A percentile compares a stretch with the other conserved stretches of the same genome.
phyloP scores from a whole-genome alignment of 1,139 yeast species.

The Debaryomyces fabryi region DNA sequence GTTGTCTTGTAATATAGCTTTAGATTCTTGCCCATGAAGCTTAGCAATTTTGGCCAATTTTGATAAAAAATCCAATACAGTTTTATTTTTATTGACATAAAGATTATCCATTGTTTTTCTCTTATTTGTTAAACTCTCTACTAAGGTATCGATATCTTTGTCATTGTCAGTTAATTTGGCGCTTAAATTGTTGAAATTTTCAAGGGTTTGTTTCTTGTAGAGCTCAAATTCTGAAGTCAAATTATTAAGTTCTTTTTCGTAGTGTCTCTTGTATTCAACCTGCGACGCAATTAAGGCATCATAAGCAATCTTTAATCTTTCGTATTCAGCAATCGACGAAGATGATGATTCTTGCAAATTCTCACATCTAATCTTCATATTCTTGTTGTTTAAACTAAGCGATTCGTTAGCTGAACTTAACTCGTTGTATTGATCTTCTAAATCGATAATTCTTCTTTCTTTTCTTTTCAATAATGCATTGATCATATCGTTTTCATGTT shows the following conservation, averaged over 20 bases:
- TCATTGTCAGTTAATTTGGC: constrained; percentile 38
- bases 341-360: constrained; percentile 52
- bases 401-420: constrained; percentile 47
- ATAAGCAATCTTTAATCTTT: constrained; percentile 61
- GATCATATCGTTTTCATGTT: constrained; percentile 71
- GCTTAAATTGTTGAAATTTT: constrained; percentile 32
- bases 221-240: constrained; percentile 34
- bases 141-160: constrained; percentile 47
- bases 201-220: constrained; percentile 40
- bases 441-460: constrained; percentile 62
- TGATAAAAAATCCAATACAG: constrained; percentile 47
- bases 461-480: constrained; percentile 64
- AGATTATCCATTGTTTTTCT: constrained; percentile 47
- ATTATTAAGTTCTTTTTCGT: constrained; percentile 36
- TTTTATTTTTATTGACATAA: constrained; percentile 50
- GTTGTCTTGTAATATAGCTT: constrained; percentile 37
- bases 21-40: constrained; percentile 52
- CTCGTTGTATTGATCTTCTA: constrained; percentile 58
- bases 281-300: constrained; percentile 63
- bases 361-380: constrained; percentile 51
- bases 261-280: constrained; percentile 56
- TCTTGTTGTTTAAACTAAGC: constrained; percentile 49
- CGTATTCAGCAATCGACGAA: constrained; percentile 53
- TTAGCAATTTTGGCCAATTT: constrained; percentile 49
- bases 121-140: constrained; percentile 46